Conservation (phyloP, 202 grass and related monocot species). For the Panicum virgatum region DNA sequence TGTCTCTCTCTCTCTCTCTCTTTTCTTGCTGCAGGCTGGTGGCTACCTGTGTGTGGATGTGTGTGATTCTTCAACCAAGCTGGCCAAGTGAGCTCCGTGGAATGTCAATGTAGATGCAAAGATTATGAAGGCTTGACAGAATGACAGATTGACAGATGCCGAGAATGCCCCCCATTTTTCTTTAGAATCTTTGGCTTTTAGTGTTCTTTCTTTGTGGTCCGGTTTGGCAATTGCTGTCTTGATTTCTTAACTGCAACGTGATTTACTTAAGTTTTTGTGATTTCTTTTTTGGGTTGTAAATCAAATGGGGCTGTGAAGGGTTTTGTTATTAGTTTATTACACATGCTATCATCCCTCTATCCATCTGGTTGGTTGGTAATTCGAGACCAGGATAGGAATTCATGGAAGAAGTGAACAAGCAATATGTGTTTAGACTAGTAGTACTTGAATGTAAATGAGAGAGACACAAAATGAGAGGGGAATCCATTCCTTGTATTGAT, state of each 20-base stretch:
- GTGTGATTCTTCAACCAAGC: background rate
- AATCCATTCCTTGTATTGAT: too few relatives aligned
- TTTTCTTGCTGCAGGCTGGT: background rate
- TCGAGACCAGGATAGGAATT: too few relatives aligned
- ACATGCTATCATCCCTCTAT: background rate
- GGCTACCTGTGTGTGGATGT: background rate
- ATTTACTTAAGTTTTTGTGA: background rate
- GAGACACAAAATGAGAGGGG: too few relatives aligned
- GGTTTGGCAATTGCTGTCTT: background rate
- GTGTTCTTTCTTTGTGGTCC: background rate
- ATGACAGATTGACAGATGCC: too few relatives aligned
- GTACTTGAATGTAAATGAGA: too few relatives aligned
- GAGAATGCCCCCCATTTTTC: background rate
- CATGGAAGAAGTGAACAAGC: too few relatives aligned
- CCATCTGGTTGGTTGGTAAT: too few relatives aligned
- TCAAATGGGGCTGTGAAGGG: background rate
- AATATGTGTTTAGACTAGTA: too few relatives aligned
- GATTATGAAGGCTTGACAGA: slow-evolving; percentile 36
- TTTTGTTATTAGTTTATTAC: background rate
- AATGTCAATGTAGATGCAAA: slow-evolving; percentile 33
- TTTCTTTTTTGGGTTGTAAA: background rate
- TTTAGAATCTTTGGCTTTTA: background rate
- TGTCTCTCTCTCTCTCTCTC: background rate
- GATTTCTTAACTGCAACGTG: background rate
- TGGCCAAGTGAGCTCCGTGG: too few relatives aligned